Percentiles rank a stretch among this genome's conserved stretches.
Conservation (phyloP, 164 flowering plant species). For the Dillenia suffruticosa region DNA sequence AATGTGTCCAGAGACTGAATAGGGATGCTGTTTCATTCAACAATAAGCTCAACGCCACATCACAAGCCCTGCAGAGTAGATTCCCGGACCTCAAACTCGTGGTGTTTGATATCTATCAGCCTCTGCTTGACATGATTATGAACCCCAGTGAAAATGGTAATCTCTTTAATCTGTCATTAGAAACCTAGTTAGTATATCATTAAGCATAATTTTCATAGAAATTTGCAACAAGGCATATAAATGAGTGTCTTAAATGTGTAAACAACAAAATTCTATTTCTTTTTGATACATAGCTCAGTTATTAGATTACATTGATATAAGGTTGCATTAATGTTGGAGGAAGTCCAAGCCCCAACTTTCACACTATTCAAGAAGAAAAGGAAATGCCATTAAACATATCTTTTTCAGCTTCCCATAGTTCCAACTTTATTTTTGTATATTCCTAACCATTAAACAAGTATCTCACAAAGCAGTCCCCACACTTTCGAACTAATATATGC, state of each 20-base stretch:
- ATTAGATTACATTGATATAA: too few relatives aligned
- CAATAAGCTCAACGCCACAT: conserved; percentile 54
- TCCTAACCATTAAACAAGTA: too few relatives aligned
- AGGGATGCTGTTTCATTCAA: conserved; percentile 62
- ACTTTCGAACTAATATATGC: too few relatives aligned
- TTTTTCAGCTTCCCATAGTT: too few relatives aligned
- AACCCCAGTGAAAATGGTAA: conserved; percentile 65
- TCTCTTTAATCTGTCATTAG: not conserved
- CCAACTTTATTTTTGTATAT: too few relatives aligned
- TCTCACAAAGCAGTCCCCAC: too few relatives aligned
- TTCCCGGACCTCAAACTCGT: conserved; percentile 63
- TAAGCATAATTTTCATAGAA: not conserved
- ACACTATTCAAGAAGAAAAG: too few relatives aligned
- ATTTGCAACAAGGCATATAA: too few relatives aligned
- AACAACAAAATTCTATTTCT: not conserved
- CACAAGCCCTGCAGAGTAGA: conserved; percentile 32
- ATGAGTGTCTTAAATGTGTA: not conserved
- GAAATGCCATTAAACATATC: too few relatives aligned
- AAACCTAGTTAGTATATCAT: too few relatives aligned
- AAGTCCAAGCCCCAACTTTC: too few relatives aligned
- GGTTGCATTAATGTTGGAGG: too few relatives aligned
- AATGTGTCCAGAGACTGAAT: conserved; percentile 62
- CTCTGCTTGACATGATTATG: conserved; percentile 61
- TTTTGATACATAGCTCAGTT: not conserved
- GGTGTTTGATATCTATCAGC: conserved; percentile 69